phyloP scores from a whole-genome alignment of 1,139 yeast species.

The Debaryomyces nepalensis region DNA sequence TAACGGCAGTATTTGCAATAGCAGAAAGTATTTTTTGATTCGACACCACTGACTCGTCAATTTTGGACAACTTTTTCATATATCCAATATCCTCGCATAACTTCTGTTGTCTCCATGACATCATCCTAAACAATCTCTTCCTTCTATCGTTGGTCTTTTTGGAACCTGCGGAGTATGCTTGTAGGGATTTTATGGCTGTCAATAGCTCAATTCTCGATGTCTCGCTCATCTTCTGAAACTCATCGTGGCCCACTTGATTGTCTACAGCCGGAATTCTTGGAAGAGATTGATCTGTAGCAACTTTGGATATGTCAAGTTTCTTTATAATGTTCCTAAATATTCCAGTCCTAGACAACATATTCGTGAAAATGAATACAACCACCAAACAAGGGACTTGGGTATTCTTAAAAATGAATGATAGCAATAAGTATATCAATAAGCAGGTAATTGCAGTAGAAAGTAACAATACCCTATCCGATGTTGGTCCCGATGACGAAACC shows the following conservation, averaged over 20 bases:
- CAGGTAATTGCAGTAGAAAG: conserved; percentile 13
- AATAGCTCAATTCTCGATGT: conserved; percentile 40
- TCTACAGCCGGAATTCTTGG: conserved; percentile 2
- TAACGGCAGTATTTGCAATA: conserved; percentile 47
- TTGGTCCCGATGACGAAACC: neutral
- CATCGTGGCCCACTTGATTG: conserved; percentile 13
- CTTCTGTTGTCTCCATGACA: conserved; percentile 61
- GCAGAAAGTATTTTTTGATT: conserved; percentile 53
- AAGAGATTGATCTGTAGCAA: neutral
- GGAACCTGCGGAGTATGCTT: conserved; percentile 46
- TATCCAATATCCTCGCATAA: conserved; percentile 61
- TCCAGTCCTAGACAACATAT: conserved; percentile 32
- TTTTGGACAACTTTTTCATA: conserved; percentile 49
- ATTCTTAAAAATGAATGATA: conserved; percentile 14
- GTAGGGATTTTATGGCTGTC: conserved; percentile 56
- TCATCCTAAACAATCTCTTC: conserved; percentile 47
- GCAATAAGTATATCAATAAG: conserved; percentile 12
- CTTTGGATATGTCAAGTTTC: neutral
- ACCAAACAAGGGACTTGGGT: conserved; percentile 25
- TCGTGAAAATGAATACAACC: conserved; percentile 29
- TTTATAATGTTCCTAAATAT: conserved; percentile 17
- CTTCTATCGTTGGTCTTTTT: conserved; percentile 51
- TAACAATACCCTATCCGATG: conserved; percentile 16
- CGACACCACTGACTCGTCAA: conserved; percentile 47
- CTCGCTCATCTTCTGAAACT: conserved; percentile 24